A percentile compares a stretch with the other conserved stretches of the same genome.
phyloP scores from a whole-genome alignment of 495 filamentous ascomycete species.

The Penicillium robsamsonii region DNA sequence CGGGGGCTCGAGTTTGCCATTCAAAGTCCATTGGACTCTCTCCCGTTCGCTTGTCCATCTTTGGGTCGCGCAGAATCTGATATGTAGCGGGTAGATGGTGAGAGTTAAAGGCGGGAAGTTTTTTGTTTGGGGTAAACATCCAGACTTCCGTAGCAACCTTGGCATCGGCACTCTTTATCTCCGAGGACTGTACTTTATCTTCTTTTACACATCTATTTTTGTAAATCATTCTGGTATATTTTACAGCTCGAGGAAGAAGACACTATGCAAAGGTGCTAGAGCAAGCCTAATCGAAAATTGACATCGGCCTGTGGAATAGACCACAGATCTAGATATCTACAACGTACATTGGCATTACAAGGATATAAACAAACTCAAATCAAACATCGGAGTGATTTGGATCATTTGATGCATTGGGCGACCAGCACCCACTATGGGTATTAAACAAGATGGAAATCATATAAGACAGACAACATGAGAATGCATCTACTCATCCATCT shows the following conservation, averaged over 20 bases:
- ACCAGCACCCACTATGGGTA: conserved; percentile 8
- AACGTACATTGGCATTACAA: background rate
- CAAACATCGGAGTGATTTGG: background rate
- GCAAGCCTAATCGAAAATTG: background rate
- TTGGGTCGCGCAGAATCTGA: conserved; percentile 2
- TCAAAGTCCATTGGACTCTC: conserved; percentile 71
- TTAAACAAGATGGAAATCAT: conserved; percentile 8
- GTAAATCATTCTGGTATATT: background rate
- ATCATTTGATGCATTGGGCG: conserved; percentile 4
- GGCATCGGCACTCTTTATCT: conserved; percentile 11
- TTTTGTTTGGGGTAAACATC: conserved; percentile 34
- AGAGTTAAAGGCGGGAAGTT: conserved; percentile 20
- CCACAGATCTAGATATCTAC: background rate
- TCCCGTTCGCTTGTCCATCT: conserved; percentile 45
- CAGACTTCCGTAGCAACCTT: conserved; percentile 27
- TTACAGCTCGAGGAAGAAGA: background rate
- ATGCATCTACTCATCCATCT: conserved; percentile 74
- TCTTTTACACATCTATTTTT: background rate
- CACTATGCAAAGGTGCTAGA: background rate
- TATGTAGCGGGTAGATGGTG: conserved; percentile 14
- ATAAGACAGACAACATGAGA: background rate
- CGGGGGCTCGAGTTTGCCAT: conserved; percentile 57
- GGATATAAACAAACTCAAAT: background rate
- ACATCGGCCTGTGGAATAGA: background rate
- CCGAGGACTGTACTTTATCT: background rate